These are phyloP conservation scores for Sutorius australiensis DNA, from an alignment of 768 basidiomycete genomes.

Conservation along the genomic window DNA sequence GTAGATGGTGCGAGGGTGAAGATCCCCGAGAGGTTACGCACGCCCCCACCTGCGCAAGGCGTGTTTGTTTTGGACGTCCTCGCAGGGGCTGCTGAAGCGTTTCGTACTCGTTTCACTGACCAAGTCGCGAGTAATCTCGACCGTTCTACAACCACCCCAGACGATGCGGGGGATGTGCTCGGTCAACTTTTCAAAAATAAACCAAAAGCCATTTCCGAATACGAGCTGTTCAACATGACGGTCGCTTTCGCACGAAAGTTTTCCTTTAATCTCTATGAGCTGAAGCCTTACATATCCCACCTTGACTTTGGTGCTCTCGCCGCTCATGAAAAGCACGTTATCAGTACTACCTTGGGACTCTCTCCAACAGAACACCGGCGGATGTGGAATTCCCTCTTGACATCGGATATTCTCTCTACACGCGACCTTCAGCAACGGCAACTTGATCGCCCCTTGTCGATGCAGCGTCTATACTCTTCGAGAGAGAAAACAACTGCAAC, in stretches of 20 bases:
- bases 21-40: constrained; percentile 33
- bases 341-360: constrained; percentile 41
- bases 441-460: constrained; percentile 48
- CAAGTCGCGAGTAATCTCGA: constrained; percentile 21
- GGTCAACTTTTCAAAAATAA: constrained; percentile 45
- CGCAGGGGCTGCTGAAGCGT: constrained; percentile 42
- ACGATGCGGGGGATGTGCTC: constrained; percentile 40
- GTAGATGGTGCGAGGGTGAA: constrained; percentile 60
- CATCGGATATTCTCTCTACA: constrained; percentile 53
- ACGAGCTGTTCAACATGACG: constrained; percentile 53
- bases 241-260: constrained; percentile 41
- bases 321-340: constrained; percentile 49
- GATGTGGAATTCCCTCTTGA: constrained; percentile 62
- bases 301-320: constrained; percentile 57
- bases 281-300: constrained; percentile 43
- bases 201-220: constrained; percentile 57
- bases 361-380: constrained; percentile 40
- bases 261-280: constrained; percentile 38
- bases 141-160: constrained; percentile 29
- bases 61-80: constrained; percentile 54
- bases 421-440: constrained; percentile 50
- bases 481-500: constrained; percentile 45
- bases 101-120: constrained; percentile 42
- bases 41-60: constrained; percentile 40
- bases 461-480: constrained; percentile 63